Base-by-base conservation (phyloP, 441 rosid species). In the Cnidoscolus chayamansa region DNA sequence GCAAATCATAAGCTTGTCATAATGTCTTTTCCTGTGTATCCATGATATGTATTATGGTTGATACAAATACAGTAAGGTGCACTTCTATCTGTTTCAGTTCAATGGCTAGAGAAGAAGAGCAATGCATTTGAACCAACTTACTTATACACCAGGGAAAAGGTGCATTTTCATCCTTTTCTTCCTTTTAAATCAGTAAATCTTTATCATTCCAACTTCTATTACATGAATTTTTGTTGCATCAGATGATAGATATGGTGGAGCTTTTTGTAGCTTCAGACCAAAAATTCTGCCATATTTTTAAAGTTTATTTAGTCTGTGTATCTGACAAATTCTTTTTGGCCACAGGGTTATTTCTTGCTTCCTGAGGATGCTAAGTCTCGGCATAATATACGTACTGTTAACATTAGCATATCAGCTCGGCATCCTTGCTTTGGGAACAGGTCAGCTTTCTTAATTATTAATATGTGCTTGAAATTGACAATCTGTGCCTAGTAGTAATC, bases 351-450 rank as follows among this genome's bases (percentile, higher is more conserved):
- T 85, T 88, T 95, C 80, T 85, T 93, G 86, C 90, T 95, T 53
- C 93, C 96, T 57, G 99, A 95, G 79, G 92, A 83, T 66, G 93
- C 95, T 7, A 95, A 82, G 79, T 79, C 86, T 80, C 88, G 81
- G 59, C 99, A 95, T 85, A 89, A 88, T 72, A 90, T 95, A 71
- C 85, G 73, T 47, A 93, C 98, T 43, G 81, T 82, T 62, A 95
- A 95, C 81, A 83, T 93, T 72, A 93, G 93, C 86, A 86, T 95
- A 85, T 89, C 97, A 54, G 96, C 96, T 82, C 85, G 86, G 62
- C 95, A 95, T 83, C 85, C 97, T 69, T 95, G 96, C 87, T 95
- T 95, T 83, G 99, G 98, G 47, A 93, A 95, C 95, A 93, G 98
- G 98, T 95, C 61, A 79, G 51, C 69, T 75, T 61, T 71, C 51